These are phyloP conservation scores for Aurinia saxatilis DNA, from an alignment of 345 rosid species.

Conservation along the genomic window DNA sequence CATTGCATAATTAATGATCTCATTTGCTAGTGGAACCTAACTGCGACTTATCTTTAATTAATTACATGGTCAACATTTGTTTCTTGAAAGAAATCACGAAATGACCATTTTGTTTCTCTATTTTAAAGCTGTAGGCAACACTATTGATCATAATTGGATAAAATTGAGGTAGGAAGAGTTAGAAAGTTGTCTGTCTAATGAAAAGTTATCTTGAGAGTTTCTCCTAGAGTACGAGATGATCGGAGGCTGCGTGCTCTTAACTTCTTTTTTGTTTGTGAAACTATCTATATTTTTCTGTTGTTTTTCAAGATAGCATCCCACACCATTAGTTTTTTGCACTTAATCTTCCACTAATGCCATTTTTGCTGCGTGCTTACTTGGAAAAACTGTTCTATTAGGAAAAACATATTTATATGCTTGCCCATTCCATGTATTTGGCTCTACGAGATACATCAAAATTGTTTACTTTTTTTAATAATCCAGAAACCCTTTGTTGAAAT, in stretches of 20 bases:
- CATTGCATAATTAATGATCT: not conserved
- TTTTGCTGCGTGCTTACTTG: conserved; percentile 4
- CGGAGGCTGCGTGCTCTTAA: not conserved
- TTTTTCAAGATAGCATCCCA: not conserved
- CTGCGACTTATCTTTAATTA: not conserved
- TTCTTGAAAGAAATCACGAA: not conserved
- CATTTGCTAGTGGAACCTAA: not conserved
- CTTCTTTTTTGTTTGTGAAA: not conserved
- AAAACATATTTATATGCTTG: conserved; percentile 1
- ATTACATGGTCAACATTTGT: not conserved
- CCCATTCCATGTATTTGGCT: conserved; percentile 7
- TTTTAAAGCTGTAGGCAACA: not conserved
- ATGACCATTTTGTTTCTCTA: conserved; percentile 3
- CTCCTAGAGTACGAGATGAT: conserved; percentile 1
- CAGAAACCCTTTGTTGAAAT: not conserved
- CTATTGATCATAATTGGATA: conserved; percentile 1
- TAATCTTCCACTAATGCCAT: not conserved
- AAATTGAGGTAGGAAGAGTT: conserved; percentile 8
- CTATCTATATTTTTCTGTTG: not conserved
- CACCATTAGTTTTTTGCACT: not conserved
- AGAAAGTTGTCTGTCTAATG: conserved; percentile 12
- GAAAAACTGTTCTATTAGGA: not conserved
- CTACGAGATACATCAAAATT: not conserved
- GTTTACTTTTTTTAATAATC: not conserved
- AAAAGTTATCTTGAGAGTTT: conserved; percentile 9